Conservation (phyloP, 2,329 filamentous ascomycete species). For the Fulvia fulva region DNA sequence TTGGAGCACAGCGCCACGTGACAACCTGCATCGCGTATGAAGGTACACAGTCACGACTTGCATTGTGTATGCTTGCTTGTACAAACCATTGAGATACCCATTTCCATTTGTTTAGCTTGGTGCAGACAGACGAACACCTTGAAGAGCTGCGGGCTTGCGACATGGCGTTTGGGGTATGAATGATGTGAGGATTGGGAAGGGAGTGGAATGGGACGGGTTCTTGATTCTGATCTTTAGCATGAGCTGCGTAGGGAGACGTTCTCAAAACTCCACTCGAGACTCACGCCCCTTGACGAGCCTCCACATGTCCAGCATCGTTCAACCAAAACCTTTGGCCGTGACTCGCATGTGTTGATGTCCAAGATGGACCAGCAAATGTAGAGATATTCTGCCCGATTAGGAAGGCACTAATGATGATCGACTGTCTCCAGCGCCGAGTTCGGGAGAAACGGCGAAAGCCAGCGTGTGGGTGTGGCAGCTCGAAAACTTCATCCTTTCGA, state of each 20-base stretch:
- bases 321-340: not conserved
- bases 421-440: not conserved
- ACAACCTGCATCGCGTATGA: not conserved
- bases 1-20: not conserved
- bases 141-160: not conserved
- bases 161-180: not conserved
- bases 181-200: not conserved
- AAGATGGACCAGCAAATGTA: not conserved
- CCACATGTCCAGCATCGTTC: not conserved
- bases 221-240: not conserved
- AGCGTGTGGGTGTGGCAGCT: not conserved
- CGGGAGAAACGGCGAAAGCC: not conserved
- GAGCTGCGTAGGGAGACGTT: not conserved
- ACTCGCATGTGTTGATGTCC: not conserved
- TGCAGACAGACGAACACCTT: not conserved
- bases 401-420: not conserved
- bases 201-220: not conserved
- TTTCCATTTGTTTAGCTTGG: not conserved
- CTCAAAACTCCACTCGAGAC: not conserved
- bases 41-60: not conserved
- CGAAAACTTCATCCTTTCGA: not conserved
- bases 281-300: not conserved
- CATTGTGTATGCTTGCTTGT: not conserved
- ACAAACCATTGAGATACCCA: conserved; percentile 1
- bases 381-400: not conserved